Evolutionary conservation across 2,329 filamentous ascomycete species (phyloP), one percentile per base, ranked within the genome.

Genomic region (Aspergillus thermomutatus): DNA sequence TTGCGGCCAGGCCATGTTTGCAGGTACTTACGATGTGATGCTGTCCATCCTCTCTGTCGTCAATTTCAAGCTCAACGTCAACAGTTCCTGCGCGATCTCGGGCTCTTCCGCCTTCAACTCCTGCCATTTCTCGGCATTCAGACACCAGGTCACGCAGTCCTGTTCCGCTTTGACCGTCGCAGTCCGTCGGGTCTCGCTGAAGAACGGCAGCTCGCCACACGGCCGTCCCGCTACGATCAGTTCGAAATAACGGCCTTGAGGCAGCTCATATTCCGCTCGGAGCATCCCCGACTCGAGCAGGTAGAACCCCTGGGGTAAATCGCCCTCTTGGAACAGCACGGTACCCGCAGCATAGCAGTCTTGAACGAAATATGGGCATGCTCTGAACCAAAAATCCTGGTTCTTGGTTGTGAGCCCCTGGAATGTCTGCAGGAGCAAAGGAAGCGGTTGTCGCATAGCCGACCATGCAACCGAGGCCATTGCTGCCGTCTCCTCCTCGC

Each of bases 141-240:
- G 83, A 60, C 88, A 75, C 94, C 94, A 99, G 5, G 88, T 85
- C 0, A 94, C 85, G 60, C 88, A 90, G 64, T 93, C 87, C 53
- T 87, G 83, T 71, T 97, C 92, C 1, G 91, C 91, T 46, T 87
- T 81, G 10, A 95, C 92, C 0, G 90, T 96, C 1, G 92, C 92
- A 3, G 92, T 97, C 19, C 94, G 84, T 52, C 85, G 81, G 1
- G 93, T 97, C 68, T 95, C 90, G 2, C 88, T 91, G 76, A 99
- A 99, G 78, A 99, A 99, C 0, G 94, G 94, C 53, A 99, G 76
- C 77, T 99, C 94, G 37, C 94, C 94, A 66, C 93, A 97, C 0
- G 94, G 97, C 1, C 94, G 94, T 17, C 94, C 94, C 0, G 92
- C 90, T 1, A 97, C 88, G 54, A 97, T 97, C 67, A 91, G 90